Evolutionary conservation across 441 rosid genomes (phyloP).

Genomic region (Pelargonium citronellum): DNA sequence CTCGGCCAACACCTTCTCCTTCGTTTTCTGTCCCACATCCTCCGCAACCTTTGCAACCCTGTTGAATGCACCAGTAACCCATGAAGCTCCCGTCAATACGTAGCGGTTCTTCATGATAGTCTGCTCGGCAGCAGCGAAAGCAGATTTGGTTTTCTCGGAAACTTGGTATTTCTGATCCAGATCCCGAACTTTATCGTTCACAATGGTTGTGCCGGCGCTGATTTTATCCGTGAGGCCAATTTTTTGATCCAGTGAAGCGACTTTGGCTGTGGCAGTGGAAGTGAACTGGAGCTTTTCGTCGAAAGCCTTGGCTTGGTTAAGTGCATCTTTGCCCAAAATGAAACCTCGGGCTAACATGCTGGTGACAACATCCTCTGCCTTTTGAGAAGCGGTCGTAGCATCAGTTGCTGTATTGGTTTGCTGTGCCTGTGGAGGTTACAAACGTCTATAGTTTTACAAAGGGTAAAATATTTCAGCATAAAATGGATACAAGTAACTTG

Average conservation of each 20-base stretch:
- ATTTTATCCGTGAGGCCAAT: slow-evolving; percentile 53
- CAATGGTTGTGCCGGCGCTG: slow-evolving; percentile 49
- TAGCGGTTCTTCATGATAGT: slow-evolving; percentile 62
- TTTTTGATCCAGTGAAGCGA: slow-evolving; percentile 55
- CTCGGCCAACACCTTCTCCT: slow-evolving; percentile 22
- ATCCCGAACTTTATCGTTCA: slow-evolving; percentile 49
- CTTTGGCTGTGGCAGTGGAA: slow-evolving; percentile 42
- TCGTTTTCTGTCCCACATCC: slow-evolving; percentile 28
- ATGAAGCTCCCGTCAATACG: slow-evolving; percentile 29
- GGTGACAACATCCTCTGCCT: slow-evolving; percentile 23
- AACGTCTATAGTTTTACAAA: not conserved
- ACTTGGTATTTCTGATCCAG: slow-evolving; percentile 29
- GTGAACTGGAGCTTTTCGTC: slow-evolving; percentile 46
- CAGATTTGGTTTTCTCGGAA: slow-evolving; percentile 26
- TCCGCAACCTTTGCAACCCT: slow-evolving; percentile 24
- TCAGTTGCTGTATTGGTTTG: slow-evolving; percentile 13
- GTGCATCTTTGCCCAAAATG: slow-evolving; percentile 23
- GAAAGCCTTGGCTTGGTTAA: slow-evolving; percentile 24
- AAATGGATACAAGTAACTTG: too few species aligned
- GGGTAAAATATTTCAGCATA: too few species aligned
- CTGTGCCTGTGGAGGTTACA: slow-evolving; percentile 12
- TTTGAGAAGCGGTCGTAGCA: slow-evolving; percentile 9
- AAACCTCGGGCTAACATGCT: slow-evolving; percentile 28
- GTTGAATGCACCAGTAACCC: slow-evolving; percentile 27
- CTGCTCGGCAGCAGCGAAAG: slow-evolving; percentile 47